phyloP scores from a whole-genome alignment of 495 filamentous ascomycete genomes.

The Trichocladium uniseriatum region DNA sequence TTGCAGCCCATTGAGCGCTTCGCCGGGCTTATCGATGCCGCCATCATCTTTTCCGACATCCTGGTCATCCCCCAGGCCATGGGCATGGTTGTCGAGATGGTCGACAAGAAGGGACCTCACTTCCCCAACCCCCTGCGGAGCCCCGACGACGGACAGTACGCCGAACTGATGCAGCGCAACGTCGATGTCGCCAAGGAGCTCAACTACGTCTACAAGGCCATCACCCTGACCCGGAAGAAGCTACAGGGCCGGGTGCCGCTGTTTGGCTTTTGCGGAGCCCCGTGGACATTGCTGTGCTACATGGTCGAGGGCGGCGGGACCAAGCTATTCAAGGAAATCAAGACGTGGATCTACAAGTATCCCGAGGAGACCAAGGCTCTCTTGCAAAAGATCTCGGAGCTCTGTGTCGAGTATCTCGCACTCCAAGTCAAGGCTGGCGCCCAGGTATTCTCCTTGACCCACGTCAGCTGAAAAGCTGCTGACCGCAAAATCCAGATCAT shows the following conservation, averaged over 20 bases:
- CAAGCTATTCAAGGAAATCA: conserved; percentile 82
- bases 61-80: conserved; percentile 95
- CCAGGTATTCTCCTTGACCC: conserved; percentile 38
- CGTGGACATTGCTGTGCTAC: conserved; percentile 94
- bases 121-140: conserved; percentile 76
- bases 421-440: conserved; percentile 87
- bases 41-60: conserved; percentile 98
- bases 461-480: background rate
- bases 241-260: conserved; percentile 79
- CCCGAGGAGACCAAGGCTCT: conserved; percentile 67
- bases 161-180: conserved; percentile 59
- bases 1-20: conserved; percentile 91
- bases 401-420: conserved; percentile 90
- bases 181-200: conserved; percentile 79
- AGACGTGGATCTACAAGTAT: conserved; percentile 94
- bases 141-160: conserved; percentile 73
- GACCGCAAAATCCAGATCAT: conserved; percentile 49
- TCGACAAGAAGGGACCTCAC: conserved; percentile 89
- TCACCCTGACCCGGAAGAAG: conserved; percentile 83
- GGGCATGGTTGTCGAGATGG: conserved; percentile 95
- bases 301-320: conserved; percentile 97
- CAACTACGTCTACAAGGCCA: conserved; percentile 90
- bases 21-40: conserved; percentile 82
- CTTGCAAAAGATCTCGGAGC: conserved; percentile 79
- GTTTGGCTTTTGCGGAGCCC: conserved; percentile 95